Evolutionary conservation across 1,139 yeast genomes (phyloP), one percentile per base, ranked within the genome.

Genomic region (Suhomyces coccinellae): DNA sequence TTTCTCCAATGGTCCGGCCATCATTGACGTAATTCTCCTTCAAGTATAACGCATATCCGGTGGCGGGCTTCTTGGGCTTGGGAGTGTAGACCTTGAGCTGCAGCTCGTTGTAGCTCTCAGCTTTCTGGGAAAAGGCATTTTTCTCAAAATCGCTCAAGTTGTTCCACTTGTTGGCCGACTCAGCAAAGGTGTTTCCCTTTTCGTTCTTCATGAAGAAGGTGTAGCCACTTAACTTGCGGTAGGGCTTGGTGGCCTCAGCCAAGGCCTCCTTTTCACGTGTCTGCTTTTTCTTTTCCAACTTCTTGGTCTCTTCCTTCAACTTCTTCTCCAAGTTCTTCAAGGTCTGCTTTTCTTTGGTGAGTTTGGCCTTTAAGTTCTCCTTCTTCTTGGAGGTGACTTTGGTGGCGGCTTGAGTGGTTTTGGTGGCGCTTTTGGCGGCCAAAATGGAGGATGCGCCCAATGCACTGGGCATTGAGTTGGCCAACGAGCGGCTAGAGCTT

Each of bases 51-150:
- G 73, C 68, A 54, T 63, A 72, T 6, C 63, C 62, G 35, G 50
- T 50, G 5, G 63, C 57, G 3, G 75, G 72, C 11, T 58, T 54
- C 47, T 63, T 65, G 38, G 77, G 78, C 50, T 65, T 67, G 6
- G 74, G 71, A 3, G 62, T 57, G 53, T 55, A 71, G 11, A 58
- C 50, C 38, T 60, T 47, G 38, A 52, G 48, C 41, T 56, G 56
- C 42, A 62, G 62, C 7, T 57, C 65, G 51, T 72, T 70, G 51
- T 53, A 54, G 29, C 54, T 61, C 15, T 60, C 62, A 15, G 71
- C 71, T 42, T 61, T 56, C 5, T 45, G 52, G 24, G 54, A 45
- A 48, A 46, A 70, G 5, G 40, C 44, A 11, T 54, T 63, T 52
- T 63, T 65, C 47, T 71, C 76, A 26, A 44, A 49, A 4, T 55